These are phyloP conservation scores for Aspergillus saccharolyticus DNA, from an alignment of 495 filamentous ascomycete genomes.

Conservation along the genomic window DNA sequence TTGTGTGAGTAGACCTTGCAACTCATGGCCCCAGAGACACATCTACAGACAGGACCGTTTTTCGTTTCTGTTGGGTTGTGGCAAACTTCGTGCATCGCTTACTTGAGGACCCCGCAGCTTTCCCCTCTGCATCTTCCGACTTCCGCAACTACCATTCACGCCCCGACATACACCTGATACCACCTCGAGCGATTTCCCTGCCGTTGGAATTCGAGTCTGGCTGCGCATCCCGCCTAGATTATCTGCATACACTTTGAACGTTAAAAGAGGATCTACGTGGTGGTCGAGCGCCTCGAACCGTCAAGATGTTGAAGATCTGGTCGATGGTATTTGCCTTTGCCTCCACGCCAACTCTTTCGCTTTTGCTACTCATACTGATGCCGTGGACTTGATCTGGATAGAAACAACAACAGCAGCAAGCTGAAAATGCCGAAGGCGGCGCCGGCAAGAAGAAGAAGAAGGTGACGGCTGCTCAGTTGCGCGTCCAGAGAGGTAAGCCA, in stretches of 20 bases:
- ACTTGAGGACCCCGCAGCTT: neutral
- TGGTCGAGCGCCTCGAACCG: neutral
- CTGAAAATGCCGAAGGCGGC: conserved; percentile 78
- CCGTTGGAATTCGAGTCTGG: too few relatives aligned
- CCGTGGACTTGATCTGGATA: conserved; percentile 28
- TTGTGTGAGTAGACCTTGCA: neutral
- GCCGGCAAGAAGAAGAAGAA: conserved; percentile 90
- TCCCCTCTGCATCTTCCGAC: neutral
- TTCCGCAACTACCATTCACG: too few relatives aligned
- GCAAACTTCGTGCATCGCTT: neutral
- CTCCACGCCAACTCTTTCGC: too few relatives aligned
- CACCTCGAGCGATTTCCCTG: too few relatives aligned
- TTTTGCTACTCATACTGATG: neutral
- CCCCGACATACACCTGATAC: neutral
- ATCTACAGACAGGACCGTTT: too few relatives aligned
- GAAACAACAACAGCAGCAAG: conserved; percentile 89
- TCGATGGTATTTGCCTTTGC: conserved; percentile 98
- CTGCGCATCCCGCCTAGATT: too few relatives aligned
- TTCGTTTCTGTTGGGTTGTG: neutral
- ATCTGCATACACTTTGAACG: neutral
- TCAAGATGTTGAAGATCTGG: conserved; percentile 98
- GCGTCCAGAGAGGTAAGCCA: conserved; percentile 83
- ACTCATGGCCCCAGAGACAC: neutral
- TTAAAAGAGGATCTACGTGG: neutral
- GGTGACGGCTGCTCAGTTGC: conserved; percentile 90